Conservation (phyloP, 208 protist genomes). For the Porcisia hertigi region DNA sequence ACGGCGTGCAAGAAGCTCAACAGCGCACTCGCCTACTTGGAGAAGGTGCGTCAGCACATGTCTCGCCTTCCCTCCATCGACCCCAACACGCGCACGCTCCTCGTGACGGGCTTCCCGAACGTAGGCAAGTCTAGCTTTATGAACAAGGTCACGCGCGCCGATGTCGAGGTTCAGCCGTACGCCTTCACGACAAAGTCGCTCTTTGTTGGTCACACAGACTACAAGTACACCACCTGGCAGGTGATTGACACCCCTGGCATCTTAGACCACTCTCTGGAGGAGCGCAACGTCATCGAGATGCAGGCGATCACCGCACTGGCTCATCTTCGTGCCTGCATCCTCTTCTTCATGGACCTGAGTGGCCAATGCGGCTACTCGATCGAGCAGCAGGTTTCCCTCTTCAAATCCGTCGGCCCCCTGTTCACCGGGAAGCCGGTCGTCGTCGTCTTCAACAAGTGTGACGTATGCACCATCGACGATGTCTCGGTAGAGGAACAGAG, state of each 20-base stretch:
- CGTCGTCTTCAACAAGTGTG: slow-evolving; percentile 99
- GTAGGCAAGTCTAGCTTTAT: slow-evolving; percentile 99
- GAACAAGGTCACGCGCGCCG: slow-evolving; percentile 99
- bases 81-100: slow-evolving; percentile 98
- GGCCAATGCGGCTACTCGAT: slow-evolving; percentile 99
- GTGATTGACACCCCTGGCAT: slow-evolving; percentile 99
- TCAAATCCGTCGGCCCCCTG: slow-evolving; percentile 98
- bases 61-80: slow-evolving; percentile 99
- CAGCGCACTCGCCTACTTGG: slow-evolving; percentile 97
- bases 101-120: slow-evolving; percentile 99
- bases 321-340: slow-evolving; percentile 96
- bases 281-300: slow-evolving; percentile 99
- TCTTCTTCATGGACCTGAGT: slow-evolving; percentile 99
- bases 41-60: slow-evolving; percentile 99
- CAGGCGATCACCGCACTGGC: slow-evolving; percentile 99
- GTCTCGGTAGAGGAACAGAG: slow-evolving; percentile 84
- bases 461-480: slow-evolving; percentile 94
- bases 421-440: slow-evolving; percentile 99
- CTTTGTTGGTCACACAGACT: slow-evolving; percentile 99
- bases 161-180: slow-evolving; percentile 99
- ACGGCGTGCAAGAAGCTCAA: slow-evolving; percentile 98
- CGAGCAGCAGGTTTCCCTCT: slow-evolving; percentile 97
- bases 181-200: slow-evolving; percentile 99
- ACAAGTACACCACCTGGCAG: slow-evolving; percentile 99
- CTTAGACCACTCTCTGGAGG: slow-evolving; percentile 99